phyloP scores from a whole-genome alignment of 1,139 yeast genomes.

The Saccharomycopsis phalli region DNA sequence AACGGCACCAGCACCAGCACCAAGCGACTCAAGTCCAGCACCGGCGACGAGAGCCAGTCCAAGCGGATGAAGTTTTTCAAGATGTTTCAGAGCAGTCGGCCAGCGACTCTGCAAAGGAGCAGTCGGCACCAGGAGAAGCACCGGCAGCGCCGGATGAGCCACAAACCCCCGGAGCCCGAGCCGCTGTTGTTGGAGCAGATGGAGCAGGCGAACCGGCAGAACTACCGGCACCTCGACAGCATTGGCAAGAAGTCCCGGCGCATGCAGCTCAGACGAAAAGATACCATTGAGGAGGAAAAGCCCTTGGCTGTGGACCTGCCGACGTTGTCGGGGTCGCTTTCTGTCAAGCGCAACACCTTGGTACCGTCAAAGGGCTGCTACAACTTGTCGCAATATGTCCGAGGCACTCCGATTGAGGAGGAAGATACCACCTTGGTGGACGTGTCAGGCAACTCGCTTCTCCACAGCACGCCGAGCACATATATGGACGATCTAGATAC shows the following conservation, averaged over 20 bases:
- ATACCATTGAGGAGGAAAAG: background rate
- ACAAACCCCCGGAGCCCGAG: background rate
- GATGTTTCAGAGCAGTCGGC: background rate
- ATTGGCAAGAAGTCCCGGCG: background rate
- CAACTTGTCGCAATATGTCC: constrained; percentile 3
- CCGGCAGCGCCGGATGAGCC: background rate
- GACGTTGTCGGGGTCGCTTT: too few species aligned
- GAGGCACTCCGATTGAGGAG: background rate
- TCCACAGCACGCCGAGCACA: background rate
- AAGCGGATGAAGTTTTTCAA: constrained; percentile 15
- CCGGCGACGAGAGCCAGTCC: constrained; percentile 2
- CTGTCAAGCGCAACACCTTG: background rate
- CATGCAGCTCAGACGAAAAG: background rate
- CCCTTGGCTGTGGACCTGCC: background rate
- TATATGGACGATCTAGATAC: background rate
- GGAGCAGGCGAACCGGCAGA: background rate
- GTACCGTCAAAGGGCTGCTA: constrained; percentile 10
- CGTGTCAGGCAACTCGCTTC: background rate
- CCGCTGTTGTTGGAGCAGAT: background rate
- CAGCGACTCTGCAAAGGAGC: background rate
- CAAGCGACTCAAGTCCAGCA: constrained; percentile 7
- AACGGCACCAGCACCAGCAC: background rate
- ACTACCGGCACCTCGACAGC: background rate
- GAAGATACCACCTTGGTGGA: constrained; percentile 6
- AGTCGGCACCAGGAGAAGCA: background rate